phyloP scores from a whole-genome alignment of 306 rosid species.

The Citrullus colocynthis region DNA sequence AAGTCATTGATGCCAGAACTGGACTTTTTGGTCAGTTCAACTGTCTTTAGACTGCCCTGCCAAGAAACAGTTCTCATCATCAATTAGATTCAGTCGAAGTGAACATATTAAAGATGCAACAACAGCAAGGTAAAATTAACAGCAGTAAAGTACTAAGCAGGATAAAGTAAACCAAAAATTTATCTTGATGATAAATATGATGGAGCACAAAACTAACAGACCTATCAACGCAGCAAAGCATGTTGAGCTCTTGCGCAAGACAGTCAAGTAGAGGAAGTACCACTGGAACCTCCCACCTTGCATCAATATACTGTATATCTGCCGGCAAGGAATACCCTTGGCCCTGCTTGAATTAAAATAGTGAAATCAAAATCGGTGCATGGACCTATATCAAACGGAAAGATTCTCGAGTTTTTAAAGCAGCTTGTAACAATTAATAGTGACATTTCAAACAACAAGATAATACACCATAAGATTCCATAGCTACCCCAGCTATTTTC shows the following conservation, averaged over 20 bases:
- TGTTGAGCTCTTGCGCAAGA: conserved; percentile 64
- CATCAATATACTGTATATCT: conserved; percentile 85
- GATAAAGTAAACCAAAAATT: conserved; percentile 8
- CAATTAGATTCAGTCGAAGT: neutral
- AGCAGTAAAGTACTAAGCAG: neutral
- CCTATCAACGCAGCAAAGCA: conserved; percentile 78
- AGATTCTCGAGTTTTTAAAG: neutral
- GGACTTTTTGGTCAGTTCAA: conserved; percentile 27
- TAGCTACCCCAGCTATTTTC: neutral
- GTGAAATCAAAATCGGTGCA: neutral
- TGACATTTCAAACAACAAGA: neutral
- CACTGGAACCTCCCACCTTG: conserved; percentile 72
- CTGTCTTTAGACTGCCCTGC: conserved; percentile 88
- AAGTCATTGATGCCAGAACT: conserved; percentile 55
- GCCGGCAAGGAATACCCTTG: conserved; percentile 90
- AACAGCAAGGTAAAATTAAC: neutral
- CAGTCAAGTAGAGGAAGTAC: conserved; percentile 90
- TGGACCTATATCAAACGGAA: neutral
- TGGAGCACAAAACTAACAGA: conserved; percentile 29
- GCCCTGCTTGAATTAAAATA: conserved; percentile 41
- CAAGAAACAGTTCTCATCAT: conserved; percentile 27
- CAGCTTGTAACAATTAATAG: neutral
- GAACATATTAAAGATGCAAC: neutral
- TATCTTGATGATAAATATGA: neutral
- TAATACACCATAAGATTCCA: neutral